Percentiles rank a stretch among this genome's conserved stretches.
These are phyloP conservation scores for Evernia prunastri DNA, from an alignment of 495 filamentous ascomycete genomes.

Conservation along the genomic window DNA sequence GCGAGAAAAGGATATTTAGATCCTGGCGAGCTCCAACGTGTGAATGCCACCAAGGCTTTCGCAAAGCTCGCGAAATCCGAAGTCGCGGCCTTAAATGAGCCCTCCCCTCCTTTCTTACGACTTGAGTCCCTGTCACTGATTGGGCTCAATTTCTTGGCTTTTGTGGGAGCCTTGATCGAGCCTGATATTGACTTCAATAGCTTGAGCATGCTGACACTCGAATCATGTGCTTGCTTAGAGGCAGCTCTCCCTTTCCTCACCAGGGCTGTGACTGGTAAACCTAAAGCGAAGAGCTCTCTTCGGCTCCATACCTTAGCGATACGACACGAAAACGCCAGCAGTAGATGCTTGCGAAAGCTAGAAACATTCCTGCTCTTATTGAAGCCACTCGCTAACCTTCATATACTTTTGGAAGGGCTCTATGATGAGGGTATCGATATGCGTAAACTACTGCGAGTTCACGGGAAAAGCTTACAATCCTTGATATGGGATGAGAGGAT, in stretches of 20 bases:
- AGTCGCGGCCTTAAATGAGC: background rate
- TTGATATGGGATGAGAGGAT: background rate
- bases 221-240: background rate
- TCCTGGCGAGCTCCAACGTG: background rate
- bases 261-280: background rate
- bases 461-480: background rate
- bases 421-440: background rate
- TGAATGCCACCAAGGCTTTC: background rate
- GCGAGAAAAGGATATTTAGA: background rate
- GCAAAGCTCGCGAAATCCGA: background rate
- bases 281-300: background rate
- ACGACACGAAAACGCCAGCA: background rate
- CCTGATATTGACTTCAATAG: background rate
- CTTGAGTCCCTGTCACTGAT: background rate
- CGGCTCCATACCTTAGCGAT: background rate
- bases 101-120: background rate
- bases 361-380: background rate
- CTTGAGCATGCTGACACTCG: background rate
- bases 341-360: background rate
- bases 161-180: background rate
- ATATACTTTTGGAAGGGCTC: background rate
- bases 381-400: background rate
- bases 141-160: background rate
- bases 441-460: background rate
- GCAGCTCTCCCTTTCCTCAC: background rate